phyloP scores from a whole-genome alignment of 2,329 filamentous ascomycete genomes.

The Dactylellina sp. region DNA sequence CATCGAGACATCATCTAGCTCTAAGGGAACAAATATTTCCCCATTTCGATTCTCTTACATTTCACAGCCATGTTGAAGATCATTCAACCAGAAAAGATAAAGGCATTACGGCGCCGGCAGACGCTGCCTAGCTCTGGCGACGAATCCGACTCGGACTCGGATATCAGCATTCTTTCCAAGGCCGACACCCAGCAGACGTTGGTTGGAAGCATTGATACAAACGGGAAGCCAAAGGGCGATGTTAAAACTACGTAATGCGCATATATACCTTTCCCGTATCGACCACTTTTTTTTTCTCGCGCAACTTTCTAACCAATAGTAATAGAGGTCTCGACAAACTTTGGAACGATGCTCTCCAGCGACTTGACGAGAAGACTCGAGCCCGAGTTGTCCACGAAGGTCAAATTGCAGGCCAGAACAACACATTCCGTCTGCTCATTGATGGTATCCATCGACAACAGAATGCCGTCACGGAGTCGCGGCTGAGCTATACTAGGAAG shows the following conservation, averaged over 20 bases:
- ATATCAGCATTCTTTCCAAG: slow-evolving; percentile 22
- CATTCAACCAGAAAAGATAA: neutral
- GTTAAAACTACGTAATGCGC: slow-evolving; percentile 33
- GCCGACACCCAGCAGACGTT: slow-evolving; percentile 28
- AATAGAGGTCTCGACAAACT: slow-evolving; percentile 31
- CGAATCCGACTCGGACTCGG: slow-evolving; percentile 35
- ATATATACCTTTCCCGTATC: too few relatives aligned
- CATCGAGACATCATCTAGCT: too few relatives aligned
- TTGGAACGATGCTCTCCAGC: slow-evolving; percentile 21
- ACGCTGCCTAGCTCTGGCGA: slow-evolving; percentile 16
- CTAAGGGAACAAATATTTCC: too few relatives aligned
- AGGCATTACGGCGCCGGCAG: slow-evolving; percentile 22
- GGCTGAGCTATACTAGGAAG: slow-evolving; percentile 29
- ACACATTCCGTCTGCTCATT: slow-evolving; percentile 41
- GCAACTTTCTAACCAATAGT: neutral
- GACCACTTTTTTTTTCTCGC: neutral
- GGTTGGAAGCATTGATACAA: slow-evolving; percentile 11
- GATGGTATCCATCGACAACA: slow-evolving; percentile 41
- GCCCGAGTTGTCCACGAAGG: slow-evolving; percentile 26
- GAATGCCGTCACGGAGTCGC: slow-evolving; percentile 19
- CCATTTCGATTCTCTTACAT: neutral
- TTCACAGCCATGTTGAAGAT: neutral
- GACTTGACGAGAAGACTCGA: slow-evolving; percentile 30
- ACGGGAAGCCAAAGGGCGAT: slow-evolving; percentile 25
- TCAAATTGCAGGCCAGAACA: slow-evolving; percentile 31